phyloP scores from a whole-genome alignment of 2,329 filamentous ascomycete species.

The Stemphylium beticola region DNA sequence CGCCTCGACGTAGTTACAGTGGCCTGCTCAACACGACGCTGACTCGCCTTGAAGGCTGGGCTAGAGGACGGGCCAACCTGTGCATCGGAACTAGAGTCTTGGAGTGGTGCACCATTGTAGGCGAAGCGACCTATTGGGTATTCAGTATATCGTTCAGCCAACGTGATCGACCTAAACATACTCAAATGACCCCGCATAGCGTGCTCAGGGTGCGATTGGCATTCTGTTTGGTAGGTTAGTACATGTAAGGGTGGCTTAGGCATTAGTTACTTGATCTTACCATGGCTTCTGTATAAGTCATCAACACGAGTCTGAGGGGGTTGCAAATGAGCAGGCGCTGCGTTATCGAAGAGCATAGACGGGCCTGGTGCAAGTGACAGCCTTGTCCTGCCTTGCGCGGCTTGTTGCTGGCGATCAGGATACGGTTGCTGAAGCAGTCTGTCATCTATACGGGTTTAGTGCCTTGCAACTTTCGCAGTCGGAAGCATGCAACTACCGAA shows the following conservation, averaged over 20 bases:
- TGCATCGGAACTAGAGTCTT: conserved; percentile 40
- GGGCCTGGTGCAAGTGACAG: conserved; percentile 45
- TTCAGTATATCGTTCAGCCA: conserved; percentile 2
- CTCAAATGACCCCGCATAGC: conserved; percentile 10
- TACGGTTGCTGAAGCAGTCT: conserved; percentile 41
- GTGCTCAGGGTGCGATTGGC: conserved; percentile 1
- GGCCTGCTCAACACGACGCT: conserved; percentile 29
- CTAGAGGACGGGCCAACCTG: conserved; percentile 46
- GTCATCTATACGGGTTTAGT: conserved; percentile 40
- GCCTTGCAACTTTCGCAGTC: neutral
- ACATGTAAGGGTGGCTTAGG: neutral
- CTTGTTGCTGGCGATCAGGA: conserved; percentile 43
- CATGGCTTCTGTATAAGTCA: neutral
- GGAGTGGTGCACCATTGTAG: conserved; percentile 24
- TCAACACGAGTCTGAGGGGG: neutral
- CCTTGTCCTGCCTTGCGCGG: conserved; percentile 42
- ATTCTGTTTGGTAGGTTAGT: conserved; percentile 8
- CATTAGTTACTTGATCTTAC: neutral
- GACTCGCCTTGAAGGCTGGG: conserved; percentile 48
- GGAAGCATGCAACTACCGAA: conserved; percentile 52
- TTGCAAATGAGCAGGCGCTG: conserved; percentile 10
- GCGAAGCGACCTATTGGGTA: conserved; percentile 25
- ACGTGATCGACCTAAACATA: neutral
- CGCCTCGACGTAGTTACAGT: neutral
- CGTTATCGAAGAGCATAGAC: conserved; percentile 14